Conservation (phyloP, 2,329 filamentous ascomycete species). For the Nemania bipapillata region DNA sequence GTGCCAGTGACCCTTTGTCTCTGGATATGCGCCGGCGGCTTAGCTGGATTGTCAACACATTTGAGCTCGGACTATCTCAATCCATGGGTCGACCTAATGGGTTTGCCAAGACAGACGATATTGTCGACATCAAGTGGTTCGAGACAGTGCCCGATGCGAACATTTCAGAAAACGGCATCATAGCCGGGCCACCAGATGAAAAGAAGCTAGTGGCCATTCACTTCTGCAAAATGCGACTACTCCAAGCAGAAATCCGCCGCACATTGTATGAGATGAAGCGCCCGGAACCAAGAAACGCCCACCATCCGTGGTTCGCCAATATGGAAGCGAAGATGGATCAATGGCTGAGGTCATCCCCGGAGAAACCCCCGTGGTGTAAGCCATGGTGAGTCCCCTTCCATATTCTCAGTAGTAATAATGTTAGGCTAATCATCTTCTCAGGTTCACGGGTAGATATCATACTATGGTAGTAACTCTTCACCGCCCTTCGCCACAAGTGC, state of each 20-base stretch:
- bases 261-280: conserved; percentile 87
- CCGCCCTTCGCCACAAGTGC: conserved; percentile 90
- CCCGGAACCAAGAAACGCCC: conserved; percentile 77
- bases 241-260: conserved; percentile 88
- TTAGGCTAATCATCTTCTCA: conserved; percentile 46
- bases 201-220: conserved; percentile 92
- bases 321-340: conserved; percentile 82
- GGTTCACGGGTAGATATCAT: conserved; percentile 77
- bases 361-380: conserved; percentile 76
- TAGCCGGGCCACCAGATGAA: conserved; percentile 75
- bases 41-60: conserved; percentile 86
- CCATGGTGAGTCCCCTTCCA: conserved; percentile 71
- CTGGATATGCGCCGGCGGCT: conserved; percentile 89
- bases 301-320: conserved; percentile 84
- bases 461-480: conserved; percentile 90
- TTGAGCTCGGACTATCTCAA: conserved; percentile 89
- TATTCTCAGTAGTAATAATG: neutral
- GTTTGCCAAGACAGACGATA: conserved; percentile 82
- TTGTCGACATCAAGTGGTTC: conserved; percentile 88
- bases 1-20: conserved; percentile 74
- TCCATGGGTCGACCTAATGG: conserved; percentile 87
- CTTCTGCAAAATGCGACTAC: conserved; percentile 88
- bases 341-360: conserved; percentile 82
- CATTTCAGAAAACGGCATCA: conserved; percentile 81
- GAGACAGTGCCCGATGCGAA: conserved; percentile 82